Evolutionary conservation across 1,139 yeast genomes (phyloP).

Genomic region (Lodderomyces theae): DNA sequence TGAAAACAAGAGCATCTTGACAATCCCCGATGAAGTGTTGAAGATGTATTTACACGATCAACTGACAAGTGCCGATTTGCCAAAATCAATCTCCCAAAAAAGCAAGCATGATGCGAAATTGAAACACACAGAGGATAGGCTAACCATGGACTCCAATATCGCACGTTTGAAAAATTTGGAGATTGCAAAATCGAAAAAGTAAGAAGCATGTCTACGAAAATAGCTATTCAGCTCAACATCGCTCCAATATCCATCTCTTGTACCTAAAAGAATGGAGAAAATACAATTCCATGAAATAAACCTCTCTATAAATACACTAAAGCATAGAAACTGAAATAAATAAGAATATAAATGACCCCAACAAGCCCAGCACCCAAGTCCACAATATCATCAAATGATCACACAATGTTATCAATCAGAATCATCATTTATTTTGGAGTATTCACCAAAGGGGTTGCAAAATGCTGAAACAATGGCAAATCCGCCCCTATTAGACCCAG

Average conservation of each 20-base stretch:
- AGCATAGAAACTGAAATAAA: neutral
- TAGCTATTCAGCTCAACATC: too few species aligned
- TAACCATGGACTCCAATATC: conserved; percentile 35
- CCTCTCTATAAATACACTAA: neutral
- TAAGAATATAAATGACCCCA: neutral
- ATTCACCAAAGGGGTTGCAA: neutral
- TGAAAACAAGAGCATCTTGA: conserved; percentile 55
- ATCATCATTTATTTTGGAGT: neutral
- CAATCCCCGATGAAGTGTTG: conserved; percentile 66
- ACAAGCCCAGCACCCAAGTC: neutral
- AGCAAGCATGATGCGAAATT: conserved; percentile 15
- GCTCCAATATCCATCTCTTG: neutral
- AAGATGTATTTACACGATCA: conserved; percentile 65
- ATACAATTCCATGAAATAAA: too few species aligned
- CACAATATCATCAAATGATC: too few species aligned
- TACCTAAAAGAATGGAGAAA: neutral
- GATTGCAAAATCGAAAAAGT: conserved; percentile 12
- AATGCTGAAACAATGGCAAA: neutral
- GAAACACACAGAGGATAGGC: conserved; percentile 18
- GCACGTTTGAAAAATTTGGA: conserved; percentile 33
- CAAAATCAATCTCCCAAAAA: conserved; percentile 19
- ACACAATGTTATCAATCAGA: too few species aligned
- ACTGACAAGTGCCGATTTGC: conserved; percentile 32
- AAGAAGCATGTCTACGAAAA: too few species aligned
- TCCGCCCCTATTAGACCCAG: neutral